Evolutionary conservation across 441 rosid species (phyloP), one percentile per base, ranked within the genome.

Genomic region (Bruguiera hainesii): DNA sequence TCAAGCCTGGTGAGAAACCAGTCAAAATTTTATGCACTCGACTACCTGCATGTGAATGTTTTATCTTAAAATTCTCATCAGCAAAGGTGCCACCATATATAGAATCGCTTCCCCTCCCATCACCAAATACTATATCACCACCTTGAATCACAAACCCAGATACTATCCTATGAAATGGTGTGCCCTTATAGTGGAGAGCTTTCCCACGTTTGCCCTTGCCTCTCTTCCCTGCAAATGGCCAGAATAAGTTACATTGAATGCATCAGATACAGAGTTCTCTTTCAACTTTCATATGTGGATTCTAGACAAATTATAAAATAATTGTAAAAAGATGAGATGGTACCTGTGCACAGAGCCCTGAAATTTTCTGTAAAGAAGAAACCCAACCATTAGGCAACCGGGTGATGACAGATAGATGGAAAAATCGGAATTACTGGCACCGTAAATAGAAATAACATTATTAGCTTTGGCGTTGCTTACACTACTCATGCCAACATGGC

Each of bases 141-240:
- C 98, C 98, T 85, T 94, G 98, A 75, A 89, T 81, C 73, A 94
- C 81, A 59, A 94, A 91, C 55, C 98, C 98, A 57, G 98, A 86
- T 82, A 94, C 64, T 78, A 94, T 89, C 7, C 98, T 96, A 79
- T 94, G 98, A 78, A 94, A 77, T 19, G 87, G 96, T 50, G 80
- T 94, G 77, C 97, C 94, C 72, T 88, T 94, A 33, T 87, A 91
- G 64, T 77, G 87, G 56, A 91, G 88, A 69, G 68, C 72, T 76
- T 88, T 94, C 52, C 93, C 92, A 33, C 58, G 81, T 7, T 75
- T 72, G 58, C 83, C 75, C 69, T 83, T 87, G 39, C 91, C 92
- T 35, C 81, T 94, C 71, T 87, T 82, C 61, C 98, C 97, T 93
- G 74, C 28, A 74, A 55, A 65, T 15, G 55, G 42, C 35, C 61